Evolutionary conservation across 768 basidiomycete genomes (phyloP).

Genomic region (Tulasnella sp.): DNA sequence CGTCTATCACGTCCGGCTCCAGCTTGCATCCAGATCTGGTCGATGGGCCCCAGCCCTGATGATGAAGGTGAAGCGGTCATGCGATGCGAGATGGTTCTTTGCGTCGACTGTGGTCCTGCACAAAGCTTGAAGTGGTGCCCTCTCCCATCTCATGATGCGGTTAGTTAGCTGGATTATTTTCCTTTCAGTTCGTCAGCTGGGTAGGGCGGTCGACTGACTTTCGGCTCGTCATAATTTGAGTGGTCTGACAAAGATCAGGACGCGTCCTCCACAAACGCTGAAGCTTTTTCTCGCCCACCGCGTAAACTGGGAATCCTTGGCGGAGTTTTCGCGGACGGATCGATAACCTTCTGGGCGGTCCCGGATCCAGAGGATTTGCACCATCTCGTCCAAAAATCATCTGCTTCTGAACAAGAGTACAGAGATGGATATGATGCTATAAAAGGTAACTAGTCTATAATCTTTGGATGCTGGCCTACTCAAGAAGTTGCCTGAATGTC

Average conservation of each 20-base stretch:
- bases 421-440: slow-evolving; percentile 9
- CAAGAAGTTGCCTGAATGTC: no score
- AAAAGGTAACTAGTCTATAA: slow-evolving; percentile 18
- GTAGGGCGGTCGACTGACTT: no score
- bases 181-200: no score
- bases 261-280: slow-evolving; percentile 19
- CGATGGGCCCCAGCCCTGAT: slow-evolving; percentile 27
- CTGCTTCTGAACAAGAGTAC: no score
- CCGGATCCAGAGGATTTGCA: slow-evolving; percentile 60
- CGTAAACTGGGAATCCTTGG: slow-evolving; percentile 74
- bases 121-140: slow-evolving; percentile 90
- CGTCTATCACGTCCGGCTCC: slow-evolving; percentile 42
- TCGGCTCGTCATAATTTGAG: no score
- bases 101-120: slow-evolving; percentile 68
- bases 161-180: slow-evolving; percentile 28
- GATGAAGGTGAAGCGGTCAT: slow-evolving; percentile 25
- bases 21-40: slow-evolving; percentile 85
- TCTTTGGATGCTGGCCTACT: not conserved
- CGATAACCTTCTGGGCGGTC: slow-evolving; percentile 62
- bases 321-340: slow-evolving; percentile 81
- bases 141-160: slow-evolving; percentile 60
- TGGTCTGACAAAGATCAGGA: no score
- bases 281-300: not conserved
- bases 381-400: no score
- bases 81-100: slow-evolving; percentile 75